Conservation (phyloP, 495 filamentous ascomycete genomes). For the Lasiosphaeria hispida region DNA sequence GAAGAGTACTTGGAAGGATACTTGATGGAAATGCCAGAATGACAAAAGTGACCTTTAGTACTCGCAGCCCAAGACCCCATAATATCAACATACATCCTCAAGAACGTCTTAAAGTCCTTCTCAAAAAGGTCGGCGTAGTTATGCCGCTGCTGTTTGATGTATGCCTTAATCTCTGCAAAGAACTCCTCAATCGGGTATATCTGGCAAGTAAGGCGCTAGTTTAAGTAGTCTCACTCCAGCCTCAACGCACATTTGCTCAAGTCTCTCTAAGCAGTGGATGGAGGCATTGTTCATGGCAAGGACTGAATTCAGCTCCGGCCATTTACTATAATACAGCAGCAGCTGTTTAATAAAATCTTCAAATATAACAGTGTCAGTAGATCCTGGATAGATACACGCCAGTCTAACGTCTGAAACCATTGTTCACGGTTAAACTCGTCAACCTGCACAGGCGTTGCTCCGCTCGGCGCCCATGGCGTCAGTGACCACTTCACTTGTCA, state of each 20-base stretch:
- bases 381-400: slow-evolving; percentile 36
- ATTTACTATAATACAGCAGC: slow-evolving; percentile 37
- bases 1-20: no score
- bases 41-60: slow-evolving; percentile 17
- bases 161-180: no score
- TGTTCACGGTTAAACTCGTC: slow-evolving; percentile 31
- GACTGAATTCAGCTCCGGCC: slow-evolving; percentile 40
- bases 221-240: slow-evolving; percentile 42
- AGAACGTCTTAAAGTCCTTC: slow-evolving; percentile 16
- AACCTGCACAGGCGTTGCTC: slow-evolving; percentile 36
- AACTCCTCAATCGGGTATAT: slow-evolving; percentile 36
- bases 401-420: slow-evolving; percentile 35
- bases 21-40: slow-evolving; percentile 13
- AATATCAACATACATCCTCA: slow-evolving; percentile 13
- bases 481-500: slow-evolving; percentile 30
- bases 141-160: slow-evolving; percentile 16
- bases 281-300: slow-evolving; percentile 48
- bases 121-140: slow-evolving; percentile 12
- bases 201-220: slow-evolving; percentile 35
- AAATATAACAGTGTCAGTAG: slow-evolving; percentile 39
- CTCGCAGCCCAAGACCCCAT: slow-evolving; percentile 13
- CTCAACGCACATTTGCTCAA: slow-evolving; percentile 29
- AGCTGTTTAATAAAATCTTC: slow-evolving; percentile 43
- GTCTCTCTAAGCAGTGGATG: no score
- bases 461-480: slow-evolving; percentile 34